phyloP scores from a whole-genome alignment of 2,329 filamentous ascomycete species.

The Botrytis byssoidea region DNA sequence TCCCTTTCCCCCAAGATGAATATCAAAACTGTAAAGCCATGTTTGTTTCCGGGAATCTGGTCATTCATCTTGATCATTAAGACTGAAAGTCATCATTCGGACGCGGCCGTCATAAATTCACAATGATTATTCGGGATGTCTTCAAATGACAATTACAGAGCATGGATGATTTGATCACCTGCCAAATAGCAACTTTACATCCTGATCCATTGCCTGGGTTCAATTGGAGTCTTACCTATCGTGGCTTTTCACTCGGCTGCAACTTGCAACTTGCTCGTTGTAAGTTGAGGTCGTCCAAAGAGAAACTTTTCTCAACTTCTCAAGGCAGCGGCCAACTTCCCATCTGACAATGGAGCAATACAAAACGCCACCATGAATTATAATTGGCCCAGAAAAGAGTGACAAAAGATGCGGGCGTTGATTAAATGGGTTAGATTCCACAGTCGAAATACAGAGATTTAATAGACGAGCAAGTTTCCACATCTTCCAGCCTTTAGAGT shows the following conservation, averaged over 20 bases:
- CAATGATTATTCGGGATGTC: background rate
- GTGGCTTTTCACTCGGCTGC: slow-evolving; percentile 21
- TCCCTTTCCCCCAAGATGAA: background rate
- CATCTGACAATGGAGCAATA: slow-evolving; percentile 11
- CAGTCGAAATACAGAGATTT: background rate
- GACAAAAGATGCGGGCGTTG: background rate
- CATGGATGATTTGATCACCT: slow-evolving; percentile 23
- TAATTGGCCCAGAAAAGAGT: background rate
- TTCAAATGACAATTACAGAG: slow-evolving; percentile 15
- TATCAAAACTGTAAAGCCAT: background rate
- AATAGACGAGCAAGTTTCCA: background rate
- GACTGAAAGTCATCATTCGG: slow-evolving; percentile 10
- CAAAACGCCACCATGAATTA: background rate
- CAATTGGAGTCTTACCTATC: slow-evolving; percentile 22
- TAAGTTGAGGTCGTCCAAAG: slow-evolving; percentile 12
- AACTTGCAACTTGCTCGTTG: slow-evolving; percentile 11
- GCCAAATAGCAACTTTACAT: slow-evolving; percentile 10
- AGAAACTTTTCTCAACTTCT: slow-evolving; percentile 5
- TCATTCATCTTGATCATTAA: slow-evolving; percentile 8
- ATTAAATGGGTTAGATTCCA: slow-evolving; percentile 6
- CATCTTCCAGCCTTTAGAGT: background rate
- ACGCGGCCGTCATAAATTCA: background rate
- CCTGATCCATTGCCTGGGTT: slow-evolving; percentile 17
- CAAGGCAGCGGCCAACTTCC: slow-evolving; percentile 16
- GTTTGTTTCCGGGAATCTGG: slow-evolving; percentile 6